Evolutionary conservation across 495 filamentous ascomycete species (phyloP), one percentile per base, ranked within the genome.

Genomic region (Penicillium bovifimosum): DNA sequence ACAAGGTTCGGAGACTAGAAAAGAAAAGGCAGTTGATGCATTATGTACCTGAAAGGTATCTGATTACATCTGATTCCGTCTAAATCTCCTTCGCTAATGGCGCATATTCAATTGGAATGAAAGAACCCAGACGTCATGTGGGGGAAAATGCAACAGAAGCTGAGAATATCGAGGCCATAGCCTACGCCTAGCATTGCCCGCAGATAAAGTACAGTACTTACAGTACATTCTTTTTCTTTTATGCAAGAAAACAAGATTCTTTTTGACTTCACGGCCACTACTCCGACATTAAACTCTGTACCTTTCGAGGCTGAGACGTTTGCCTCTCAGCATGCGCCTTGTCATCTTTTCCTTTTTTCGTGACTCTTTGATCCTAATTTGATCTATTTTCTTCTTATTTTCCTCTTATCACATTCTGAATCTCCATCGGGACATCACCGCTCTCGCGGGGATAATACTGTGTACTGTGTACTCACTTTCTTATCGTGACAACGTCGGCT

Each of bases 111-210:
- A n/a, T n/a, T n/a, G n/a, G n/a, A n/a, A n/a, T n/a, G n/a, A n/a
- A n/a, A n/a, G n/a, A n/a, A n/a, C n/a, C n/a, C 5, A 43, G n/a
- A 29, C 41, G 41, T 31, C 41, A 43, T 43, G 41, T 43, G 41
- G 41, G 7, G n/a, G 20, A 27, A 7, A 42, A 3, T 27, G 24
- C 20, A 26, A 42, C n/a, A n/a, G 20, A 34, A 11, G n/a, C 13
- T 9, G 9, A 13, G 13, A 34, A 11, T 34, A 24, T 24, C 20
- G 20, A 24, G 20, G 20, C 20, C 20, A 28, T 18, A 20, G n/a
- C n/a, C n/a, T n/a, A n/a, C n/a, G n/a, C n/a, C n/a, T n/a, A n/a
- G 13, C 27, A 41, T 27, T 9, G 40, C 24, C 20, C 34, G 7
- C 13, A 35, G n/a, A 7, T 2, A 6, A 35, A 6, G 13, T n/a